Conservation (phyloP, 768 basidiomycete genomes). For the Russula compacta region DNA sequence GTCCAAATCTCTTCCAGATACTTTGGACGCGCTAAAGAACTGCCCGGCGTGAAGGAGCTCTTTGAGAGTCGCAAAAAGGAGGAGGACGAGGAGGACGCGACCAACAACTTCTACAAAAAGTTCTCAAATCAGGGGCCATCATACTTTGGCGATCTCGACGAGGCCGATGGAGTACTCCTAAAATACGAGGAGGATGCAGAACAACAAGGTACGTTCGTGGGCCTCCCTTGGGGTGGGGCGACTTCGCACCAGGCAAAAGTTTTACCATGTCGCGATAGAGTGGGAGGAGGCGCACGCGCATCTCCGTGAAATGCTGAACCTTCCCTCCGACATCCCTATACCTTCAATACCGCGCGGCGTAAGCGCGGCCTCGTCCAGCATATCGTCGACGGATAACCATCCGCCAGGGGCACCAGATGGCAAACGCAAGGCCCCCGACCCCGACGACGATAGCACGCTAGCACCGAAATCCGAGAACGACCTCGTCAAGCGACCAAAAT, state of each 20-base stretch:
- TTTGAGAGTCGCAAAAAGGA: constrained; percentile 81
- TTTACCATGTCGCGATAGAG: neutral
- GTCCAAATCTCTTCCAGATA: constrained; percentile 45
- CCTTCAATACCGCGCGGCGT: constrained; percentile 42
- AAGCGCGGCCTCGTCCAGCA: constrained; percentile 19
- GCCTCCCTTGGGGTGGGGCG: neutral
- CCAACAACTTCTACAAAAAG: constrained; percentile 70
- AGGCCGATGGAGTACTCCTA: constrained; percentile 57
- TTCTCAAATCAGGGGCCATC: constrained; percentile 80
- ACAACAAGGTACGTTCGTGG: constrained; percentile 45
- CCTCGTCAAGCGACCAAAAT: constrained; percentile 28
- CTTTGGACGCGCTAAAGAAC: constrained; percentile 92
- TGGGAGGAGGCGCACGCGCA: constrained; percentile 5
- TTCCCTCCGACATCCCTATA: constrained; percentile 35
- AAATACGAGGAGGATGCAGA: constrained; percentile 65
- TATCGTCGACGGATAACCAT: constrained; percentile 22
- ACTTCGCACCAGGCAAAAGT: no score
- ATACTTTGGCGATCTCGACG: constrained; percentile 91
- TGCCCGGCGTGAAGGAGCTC: constrained; percentile 93
- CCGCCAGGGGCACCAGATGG: constrained; percentile 25
- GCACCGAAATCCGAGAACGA: constrained; percentile 26
- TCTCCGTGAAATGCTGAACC: constrained; percentile 13
- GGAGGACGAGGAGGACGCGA: constrained; percentile 81
- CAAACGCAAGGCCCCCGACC: constrained; percentile 50
- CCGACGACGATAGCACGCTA: constrained; percentile 35